Percentiles rank a stretch among this genome's conserved stretches.
These are phyloP conservation scores for Naematelia aurantialba DNA, from an alignment of 768 basidiomycete genomes.

Conservation along the genomic window DNA sequence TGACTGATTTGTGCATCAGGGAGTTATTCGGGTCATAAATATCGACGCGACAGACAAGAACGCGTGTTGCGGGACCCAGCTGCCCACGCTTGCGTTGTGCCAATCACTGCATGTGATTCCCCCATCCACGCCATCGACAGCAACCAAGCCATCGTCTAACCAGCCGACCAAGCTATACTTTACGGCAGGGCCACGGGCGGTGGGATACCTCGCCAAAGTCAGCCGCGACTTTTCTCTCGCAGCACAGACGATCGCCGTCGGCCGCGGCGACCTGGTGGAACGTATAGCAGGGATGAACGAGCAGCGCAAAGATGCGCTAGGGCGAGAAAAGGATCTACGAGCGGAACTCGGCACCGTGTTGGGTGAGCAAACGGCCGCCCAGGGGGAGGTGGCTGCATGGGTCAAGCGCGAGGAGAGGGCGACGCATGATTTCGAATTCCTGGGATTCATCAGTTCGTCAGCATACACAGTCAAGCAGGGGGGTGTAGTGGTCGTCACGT, in stretches of 20 bases:
- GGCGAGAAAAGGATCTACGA: not conserved
- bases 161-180: constrained; percentile 75
- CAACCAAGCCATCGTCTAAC: constrained; percentile 63
- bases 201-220: constrained; percentile 60
- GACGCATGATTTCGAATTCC: constrained; percentile 48
- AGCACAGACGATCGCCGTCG: constrained; percentile 65
- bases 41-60: constrained; percentile 74
- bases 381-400: constrained; percentile 19
- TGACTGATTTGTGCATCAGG: constrained; percentile 36
- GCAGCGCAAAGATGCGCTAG: constrained; percentile 53
- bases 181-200: constrained; percentile 72
- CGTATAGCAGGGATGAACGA: constrained; percentile 55
- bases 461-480: constrained; percentile 1
- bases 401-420: constrained; percentile 30
- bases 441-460: constrained; percentile 2
- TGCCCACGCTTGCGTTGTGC: constrained; percentile 56
- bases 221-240: constrained; percentile 60
- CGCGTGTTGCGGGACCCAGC: constrained; percentile 44
- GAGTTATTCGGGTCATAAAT: constrained; percentile 66
- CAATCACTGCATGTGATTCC: constrained; percentile 80
- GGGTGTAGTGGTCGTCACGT: constrained; percentile 21
- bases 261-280: constrained; percentile 63
- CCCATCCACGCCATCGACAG: constrained; percentile 57
- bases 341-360: not conserved
- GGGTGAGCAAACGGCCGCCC: not conserved